phyloP scores from a whole-genome alignment of 352 stramenopile genomes.

The Pythium biforme region DNA sequence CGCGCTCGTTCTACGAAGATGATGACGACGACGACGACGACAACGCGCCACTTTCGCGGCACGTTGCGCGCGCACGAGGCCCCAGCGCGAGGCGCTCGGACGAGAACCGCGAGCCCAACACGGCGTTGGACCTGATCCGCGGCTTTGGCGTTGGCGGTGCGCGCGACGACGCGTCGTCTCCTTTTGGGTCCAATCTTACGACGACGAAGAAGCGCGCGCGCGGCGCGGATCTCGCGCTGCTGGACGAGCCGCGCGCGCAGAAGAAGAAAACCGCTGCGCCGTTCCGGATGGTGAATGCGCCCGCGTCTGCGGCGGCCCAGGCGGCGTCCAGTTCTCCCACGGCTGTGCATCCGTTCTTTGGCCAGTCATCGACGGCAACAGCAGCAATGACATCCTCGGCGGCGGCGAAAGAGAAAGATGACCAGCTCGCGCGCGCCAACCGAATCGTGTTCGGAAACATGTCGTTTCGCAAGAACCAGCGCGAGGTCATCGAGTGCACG shows the following conservation, averaged over 20 bases:
- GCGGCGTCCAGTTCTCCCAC: neutral
- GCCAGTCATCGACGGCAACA: neutral
- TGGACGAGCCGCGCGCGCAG: constrained; percentile 3
- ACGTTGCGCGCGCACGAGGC: neutral
- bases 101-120: constrained; percentile 52
- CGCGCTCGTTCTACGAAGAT: constrained; percentile 49
- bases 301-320: neutral
- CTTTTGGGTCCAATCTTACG: too few species aligned
- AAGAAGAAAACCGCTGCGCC: constrained; percentile 10
- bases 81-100: too few species aligned
- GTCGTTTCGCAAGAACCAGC: constrained; percentile 91
- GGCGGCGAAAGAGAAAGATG: constrained; percentile 7
- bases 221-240: constrained; percentile 4
- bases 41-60: neutral
- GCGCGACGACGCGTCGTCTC: too few species aligned
- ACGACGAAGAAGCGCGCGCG: constrained; percentile 7
- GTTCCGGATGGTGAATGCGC: neutral
- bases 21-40: constrained; percentile 47
- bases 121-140: constrained; percentile 50
- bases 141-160: neutral
- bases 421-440: constrained; percentile 59
- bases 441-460: constrained; percentile 65
- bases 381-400: too few species aligned
- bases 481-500: constrained; percentile 90
- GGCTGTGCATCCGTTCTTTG: constrained; percentile 13